Base-by-base conservation (phyloP, 106 monocot genomes). In the Phalaenopsis equestris region DNA sequence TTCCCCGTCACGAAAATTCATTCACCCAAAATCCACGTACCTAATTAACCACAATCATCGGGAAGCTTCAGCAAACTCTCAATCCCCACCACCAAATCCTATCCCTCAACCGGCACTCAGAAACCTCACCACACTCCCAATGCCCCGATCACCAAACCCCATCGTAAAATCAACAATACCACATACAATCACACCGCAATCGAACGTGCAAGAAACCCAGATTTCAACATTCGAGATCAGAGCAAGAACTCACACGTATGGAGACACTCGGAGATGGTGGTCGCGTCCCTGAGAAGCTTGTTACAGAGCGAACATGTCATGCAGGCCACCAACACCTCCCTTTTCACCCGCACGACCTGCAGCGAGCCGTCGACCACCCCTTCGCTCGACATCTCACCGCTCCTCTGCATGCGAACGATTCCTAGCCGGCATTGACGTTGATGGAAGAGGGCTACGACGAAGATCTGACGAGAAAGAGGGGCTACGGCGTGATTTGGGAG, bases 251-350 rank as follows among this genome's bases (percentile, higher is more conserved):
- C 84, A 96, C 96, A 96, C 17, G 96, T 91, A 65, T 96, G 96
- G 78, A 93, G 90, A 85, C 96, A 96, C 83, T 96, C 96, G 39
- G 90, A 96, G 76, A 96, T 88, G 88, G 96, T 96, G 84, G 96
- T 96, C 79, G 96, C 96, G 61, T 93, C 91, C 38, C 80, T 64
- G 80, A 96, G 80, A 37, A 96, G 90, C 86, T 87, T 90, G 47
- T 86, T 74, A 83, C 96, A 93, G 65, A 96, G 84, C 16, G 88
- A 88, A 77, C 93, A 95, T 84, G 90, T 93, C 86, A 95, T 81
- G 84, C 91, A 89, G 42, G 83, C 42, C 16, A 73, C 79, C 56
- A 95, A 80, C 1, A 89, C 65, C 79, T 91, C 89, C 79, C 88
- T 75, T 85, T 79, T 84, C 82, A 93, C 93, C 81, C 80, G 89